phyloP scores from a whole-genome alignment of 345 rosid genomes.

The Mangifera indica region DNA sequence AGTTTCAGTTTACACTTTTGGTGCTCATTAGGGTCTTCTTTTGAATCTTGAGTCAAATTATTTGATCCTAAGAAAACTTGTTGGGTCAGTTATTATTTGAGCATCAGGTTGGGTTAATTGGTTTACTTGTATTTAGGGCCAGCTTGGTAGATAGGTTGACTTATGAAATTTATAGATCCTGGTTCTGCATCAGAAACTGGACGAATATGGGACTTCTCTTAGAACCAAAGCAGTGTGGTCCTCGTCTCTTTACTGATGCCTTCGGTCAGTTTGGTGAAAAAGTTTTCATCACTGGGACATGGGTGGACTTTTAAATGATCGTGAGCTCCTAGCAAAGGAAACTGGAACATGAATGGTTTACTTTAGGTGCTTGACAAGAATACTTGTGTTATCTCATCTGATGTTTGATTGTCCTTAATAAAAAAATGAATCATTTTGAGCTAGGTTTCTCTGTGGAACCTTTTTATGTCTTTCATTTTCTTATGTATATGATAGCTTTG shows the following conservation, averaged over 20 bases:
- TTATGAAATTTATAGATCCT: neutral
- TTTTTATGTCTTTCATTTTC: neutral
- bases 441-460: neutral
- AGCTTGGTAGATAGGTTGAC: neutral
- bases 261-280: no score
- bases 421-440: neutral
- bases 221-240: no score
- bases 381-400: neutral
- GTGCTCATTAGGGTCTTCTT: neutral
- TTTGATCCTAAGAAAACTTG: neutral
- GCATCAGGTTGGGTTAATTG: neutral
- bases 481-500: neutral
- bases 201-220: neutral
- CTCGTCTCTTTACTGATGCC: no score
- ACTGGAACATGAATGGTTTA: neutral
- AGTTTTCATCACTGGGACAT: no score
- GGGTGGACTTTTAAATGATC: no score
- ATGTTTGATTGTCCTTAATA: no score
- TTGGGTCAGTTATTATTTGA: neutral
- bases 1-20: neutral
- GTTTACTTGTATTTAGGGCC: neutral
- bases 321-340: neutral
- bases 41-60: neutral
- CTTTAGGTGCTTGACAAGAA: neutral
- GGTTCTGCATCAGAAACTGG: neutral